Percentiles rank a stretch among this genome's conserved stretches.
Conservation (phyloP, 352 stramenopile genomes). For the Pythium aristosporum region DNA sequence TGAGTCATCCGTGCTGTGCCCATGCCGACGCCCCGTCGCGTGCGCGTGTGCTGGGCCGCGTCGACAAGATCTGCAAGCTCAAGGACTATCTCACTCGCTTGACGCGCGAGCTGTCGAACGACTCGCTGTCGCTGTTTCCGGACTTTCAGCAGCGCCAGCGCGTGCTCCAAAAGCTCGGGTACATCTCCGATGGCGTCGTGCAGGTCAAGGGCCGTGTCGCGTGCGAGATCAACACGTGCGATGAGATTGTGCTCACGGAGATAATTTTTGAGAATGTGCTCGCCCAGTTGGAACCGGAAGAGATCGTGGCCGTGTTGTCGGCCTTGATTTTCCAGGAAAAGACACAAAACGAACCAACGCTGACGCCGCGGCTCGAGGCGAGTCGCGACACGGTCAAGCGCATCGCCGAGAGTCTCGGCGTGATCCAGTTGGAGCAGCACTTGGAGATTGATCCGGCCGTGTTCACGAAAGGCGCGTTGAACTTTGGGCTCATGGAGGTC, state of each 20-base stretch:
- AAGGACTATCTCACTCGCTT: slow-evolving; percentile 62
- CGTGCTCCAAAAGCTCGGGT: slow-evolving; percentile 93
- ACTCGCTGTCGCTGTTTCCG: slow-evolving; percentile 94
- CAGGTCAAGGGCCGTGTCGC: slow-evolving; percentile 96
- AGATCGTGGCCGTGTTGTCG: slow-evolving; percentile 96
- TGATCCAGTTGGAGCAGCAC: slow-evolving; percentile 83
- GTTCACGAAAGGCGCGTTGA: slow-evolving; percentile 90
- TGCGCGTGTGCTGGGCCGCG: slow-evolving; percentile 55
- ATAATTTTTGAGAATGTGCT: slow-evolving; percentile 99
- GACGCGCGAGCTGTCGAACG: slow-evolving; percentile 73
- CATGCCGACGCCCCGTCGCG: slow-evolving; percentile 21
- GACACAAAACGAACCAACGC: slow-evolving; percentile 68
- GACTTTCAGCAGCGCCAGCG: slow-evolving; percentile 95
- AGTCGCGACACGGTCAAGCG: slow-evolving; percentile 88
- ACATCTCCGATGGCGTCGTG: slow-evolving; percentile 90
- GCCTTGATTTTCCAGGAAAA: slow-evolving; percentile 98
- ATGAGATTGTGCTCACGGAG: slow-evolving; percentile 98
- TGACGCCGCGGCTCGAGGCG: slow-evolving; percentile 67
- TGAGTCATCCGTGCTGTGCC: slow-evolving; percentile 47
- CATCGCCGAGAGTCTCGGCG: slow-evolving; percentile 75
- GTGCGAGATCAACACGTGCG: slow-evolving; percentile 98
- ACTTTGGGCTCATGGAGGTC: slow-evolving; percentile 94
- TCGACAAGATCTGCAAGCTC: slow-evolving; percentile 77
- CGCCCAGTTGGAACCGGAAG: slow-evolving; percentile 94
- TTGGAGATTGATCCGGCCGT: slow-evolving; percentile 90